Conservation (phyloP, 2,329 filamentous ascomycete species). For the Fusarium sp. region DNA sequence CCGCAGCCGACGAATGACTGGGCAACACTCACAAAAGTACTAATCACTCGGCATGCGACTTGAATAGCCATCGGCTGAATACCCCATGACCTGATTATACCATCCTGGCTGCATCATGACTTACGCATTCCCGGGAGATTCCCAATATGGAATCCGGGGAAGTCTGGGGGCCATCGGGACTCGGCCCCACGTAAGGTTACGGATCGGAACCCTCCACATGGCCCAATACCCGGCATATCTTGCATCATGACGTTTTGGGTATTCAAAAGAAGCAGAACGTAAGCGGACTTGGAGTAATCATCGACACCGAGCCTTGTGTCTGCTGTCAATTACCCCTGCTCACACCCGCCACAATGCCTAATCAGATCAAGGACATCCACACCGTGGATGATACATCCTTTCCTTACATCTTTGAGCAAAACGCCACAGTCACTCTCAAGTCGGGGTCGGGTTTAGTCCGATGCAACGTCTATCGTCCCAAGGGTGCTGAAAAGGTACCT, state of each 20-base stretch:
- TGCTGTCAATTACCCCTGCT: neutral
- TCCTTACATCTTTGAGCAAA: conserved; percentile 58
- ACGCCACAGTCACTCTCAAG: conserved; percentile 46
- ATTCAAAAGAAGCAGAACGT: neutral
- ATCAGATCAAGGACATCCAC: conserved; percentile 46
- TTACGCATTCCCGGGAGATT: neutral
- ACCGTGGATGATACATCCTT: conserved; percentile 47
- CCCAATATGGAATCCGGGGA: neutral
- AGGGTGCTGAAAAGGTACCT: conserved; percentile 54
- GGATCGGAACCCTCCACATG: conserved; percentile 31
- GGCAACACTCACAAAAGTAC: neutral
- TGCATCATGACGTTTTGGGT: neutral
- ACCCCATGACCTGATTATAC: neutral
- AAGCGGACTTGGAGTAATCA: neutral
- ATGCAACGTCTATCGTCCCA: conserved; percentile 55
- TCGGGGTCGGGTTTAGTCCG: conserved; percentile 46
- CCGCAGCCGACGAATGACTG: too few species aligned
- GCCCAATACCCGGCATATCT: neutral
- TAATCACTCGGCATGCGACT: neutral
- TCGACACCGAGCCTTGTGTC: neutral
- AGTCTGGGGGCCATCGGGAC: conserved; percentile 12
- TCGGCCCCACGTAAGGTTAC: conserved; percentile 32
- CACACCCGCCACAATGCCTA: conserved; percentile 42
- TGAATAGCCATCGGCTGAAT: neutral
- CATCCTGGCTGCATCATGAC: neutral